Percentiles rank a stretch among this genome's conserved stretches.
Conservation (phyloP, 2,329 filamentous ascomycete species). For the Aspergillus quadrilineatus region DNA sequence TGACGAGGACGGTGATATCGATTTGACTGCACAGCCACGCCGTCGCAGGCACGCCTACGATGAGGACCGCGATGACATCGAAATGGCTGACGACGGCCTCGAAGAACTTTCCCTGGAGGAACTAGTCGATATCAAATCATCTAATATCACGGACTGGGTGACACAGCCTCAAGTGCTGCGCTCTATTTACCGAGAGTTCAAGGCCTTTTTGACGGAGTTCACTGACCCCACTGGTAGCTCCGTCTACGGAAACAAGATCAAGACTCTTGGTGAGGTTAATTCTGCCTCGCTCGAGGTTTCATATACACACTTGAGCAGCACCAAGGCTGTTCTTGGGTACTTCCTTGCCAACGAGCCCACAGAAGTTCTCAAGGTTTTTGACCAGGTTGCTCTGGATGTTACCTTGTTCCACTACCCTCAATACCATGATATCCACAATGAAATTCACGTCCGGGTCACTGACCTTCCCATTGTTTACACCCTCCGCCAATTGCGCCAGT, state of each 20-base stretch:
- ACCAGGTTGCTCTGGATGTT: slow-evolving; percentile 94
- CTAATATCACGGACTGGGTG: slow-evolving; percentile 93
- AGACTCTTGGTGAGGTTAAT: slow-evolving; percentile 95
- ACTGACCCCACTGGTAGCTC: slow-evolving; percentile 85
- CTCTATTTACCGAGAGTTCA: slow-evolving; percentile 95
- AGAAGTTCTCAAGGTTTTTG: slow-evolving; percentile 95
- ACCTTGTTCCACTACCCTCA: slow-evolving; percentile 95
- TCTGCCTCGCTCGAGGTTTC: slow-evolving; percentile 95
- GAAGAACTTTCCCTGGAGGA: slow-evolving; percentile 91
- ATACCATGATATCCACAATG: slow-evolving; percentile 94
- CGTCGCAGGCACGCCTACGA: slow-evolving; percentile 88
- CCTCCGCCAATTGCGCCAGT: slow-evolving; percentile 88
- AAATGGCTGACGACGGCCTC: slow-evolving; percentile 91
- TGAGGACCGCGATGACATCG: slow-evolving; percentile 84
- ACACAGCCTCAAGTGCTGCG: slow-evolving; percentile 84
- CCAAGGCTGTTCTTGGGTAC: slow-evolving; percentile 91
- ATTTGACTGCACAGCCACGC: slow-evolving; percentile 81
- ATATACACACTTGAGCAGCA: slow-evolving; percentile 84
- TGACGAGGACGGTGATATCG: slow-evolving; percentile 80
- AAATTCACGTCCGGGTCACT: slow-evolving; percentile 96
- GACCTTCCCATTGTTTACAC: slow-evolving; percentile 95
- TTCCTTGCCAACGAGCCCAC: slow-evolving; percentile 93
- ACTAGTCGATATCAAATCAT: slow-evolving; percentile 87
- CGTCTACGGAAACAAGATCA: slow-evolving; percentile 91
- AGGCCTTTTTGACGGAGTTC: slow-evolving; percentile 93